Evolutionary conservation across 2,329 filamentous ascomycete genomes (phyloP), one percentile per base, ranked within the genome.

Genomic region (Fusarium coicis): DNA sequence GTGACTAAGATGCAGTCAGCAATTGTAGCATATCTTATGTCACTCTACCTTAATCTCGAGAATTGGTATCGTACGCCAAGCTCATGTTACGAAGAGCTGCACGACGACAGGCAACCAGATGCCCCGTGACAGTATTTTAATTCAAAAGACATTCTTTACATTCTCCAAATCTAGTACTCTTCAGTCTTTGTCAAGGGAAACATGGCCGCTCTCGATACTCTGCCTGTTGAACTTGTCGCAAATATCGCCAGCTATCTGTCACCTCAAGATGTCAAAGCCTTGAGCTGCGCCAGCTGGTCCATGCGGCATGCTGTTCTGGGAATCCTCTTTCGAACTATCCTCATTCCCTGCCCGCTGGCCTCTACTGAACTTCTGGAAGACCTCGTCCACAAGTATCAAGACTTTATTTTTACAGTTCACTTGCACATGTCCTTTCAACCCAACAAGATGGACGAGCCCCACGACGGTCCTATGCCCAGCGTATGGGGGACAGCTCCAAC

Each of bases 21-120:
- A n/a, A n/a, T n/a, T n/a, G n/a, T n/a, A n/a, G n/a, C n/a, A n/a
- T n/a, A n/a, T n/a, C n/a, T n/a, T n/a, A n/a, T n/a, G n/a, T n/a
- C n/a, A 21, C 40, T 57, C 14, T 47, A 47, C 54, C 36, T 47
- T 18, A 2, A 10, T 9, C 1, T 1, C 2, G 4, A 5, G 7
- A 23, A 12, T 4, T 23, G 3, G 1, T 40, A 26, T 50, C 36
- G 7, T 26, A 8, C 10, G 39, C 21, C 39, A 44, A 56, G 53
- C 16, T 36, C 7, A 2, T 15, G n/a, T n/a, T n/a, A 4, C 0
- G 9, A 21, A 0, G 10, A 15, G 10, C 2, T 21, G 19, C 12
- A 7, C 50, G 9, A 39, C 10, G 34, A 28, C 23, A 53, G 23
- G 34, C 19, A 53, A 28, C 14, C 4, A 11, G 4, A 4, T 39